Percentiles rank a stretch among this genome's conserved stretches.
These are phyloP conservation scores for Eucalyptus pumila DNA, from an alignment of 345 rosid genomes.

Conservation along the genomic window DNA sequence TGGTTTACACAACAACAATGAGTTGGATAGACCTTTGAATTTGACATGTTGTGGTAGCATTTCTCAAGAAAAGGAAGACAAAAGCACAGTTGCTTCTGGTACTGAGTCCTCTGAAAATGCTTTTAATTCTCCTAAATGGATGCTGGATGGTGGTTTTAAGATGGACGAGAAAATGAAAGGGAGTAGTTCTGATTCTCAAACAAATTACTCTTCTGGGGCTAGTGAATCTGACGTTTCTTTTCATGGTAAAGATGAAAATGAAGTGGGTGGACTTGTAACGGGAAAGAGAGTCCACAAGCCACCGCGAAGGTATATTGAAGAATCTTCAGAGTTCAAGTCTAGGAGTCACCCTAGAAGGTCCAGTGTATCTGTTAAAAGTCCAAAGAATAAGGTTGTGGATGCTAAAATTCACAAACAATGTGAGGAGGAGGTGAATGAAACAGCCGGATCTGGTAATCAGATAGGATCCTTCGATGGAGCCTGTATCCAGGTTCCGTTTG, in stretches of 20 bases:
- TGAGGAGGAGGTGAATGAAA: neutral
- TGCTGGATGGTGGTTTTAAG: neutral
- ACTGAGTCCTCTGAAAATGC: neutral
- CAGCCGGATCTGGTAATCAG: neutral
- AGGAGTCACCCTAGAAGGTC: neutral
- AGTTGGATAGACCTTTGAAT: neutral
- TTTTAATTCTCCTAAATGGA: neutral
- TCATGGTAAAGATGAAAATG: neutral
- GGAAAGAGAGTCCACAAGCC: conserved; percentile 9
- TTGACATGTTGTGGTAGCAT: neutral
- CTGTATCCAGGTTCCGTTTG: conserved; percentile 11
- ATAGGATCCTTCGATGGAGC: conserved; percentile 1
- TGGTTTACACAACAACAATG: neutral
- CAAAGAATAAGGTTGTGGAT: neutral
- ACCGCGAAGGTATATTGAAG: conserved; percentile 4
- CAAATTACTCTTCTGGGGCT: neutral
- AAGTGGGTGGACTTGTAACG: neutral
- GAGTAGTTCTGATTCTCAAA: neutral
- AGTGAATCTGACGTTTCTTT: neutral
- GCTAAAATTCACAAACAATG: neutral
- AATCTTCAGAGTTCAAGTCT: neutral
- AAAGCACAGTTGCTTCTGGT: neutral
- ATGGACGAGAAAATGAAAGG: neutral
- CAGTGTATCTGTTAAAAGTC: neutral
- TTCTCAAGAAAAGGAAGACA: neutral